Percentiles rank a stretch among this genome's conserved stretches.
Evolutionary conservation across 768 basidiomycete genomes (phyloP).

Genomic region (Polyporus arcularius): DNA sequence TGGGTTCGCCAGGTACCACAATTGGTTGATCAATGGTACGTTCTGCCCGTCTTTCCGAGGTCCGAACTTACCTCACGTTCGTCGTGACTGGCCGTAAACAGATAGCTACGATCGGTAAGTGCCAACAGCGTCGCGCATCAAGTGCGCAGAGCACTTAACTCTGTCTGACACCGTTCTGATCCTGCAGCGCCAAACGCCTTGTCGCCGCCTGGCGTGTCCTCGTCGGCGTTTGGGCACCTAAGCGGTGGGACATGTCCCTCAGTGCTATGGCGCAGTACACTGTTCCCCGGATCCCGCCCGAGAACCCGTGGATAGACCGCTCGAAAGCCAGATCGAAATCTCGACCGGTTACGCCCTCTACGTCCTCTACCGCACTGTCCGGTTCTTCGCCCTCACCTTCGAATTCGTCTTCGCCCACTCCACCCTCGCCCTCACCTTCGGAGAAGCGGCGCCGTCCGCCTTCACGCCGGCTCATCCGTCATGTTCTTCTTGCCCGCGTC

Average conservation of each 20-base stretch:
- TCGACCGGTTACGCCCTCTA: slow-evolving; percentile 21
- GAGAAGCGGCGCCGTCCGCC: slow-evolving; percentile 52
- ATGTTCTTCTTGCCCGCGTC: slow-evolving; percentile 84
- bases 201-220: slow-evolving; percentile 96
- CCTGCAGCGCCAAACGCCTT: slow-evolving; percentile 76
- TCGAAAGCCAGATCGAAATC: slow-evolving; percentile 32
- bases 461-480: slow-evolving; percentile 82
- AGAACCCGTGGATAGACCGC: slow-evolving; percentile 71
- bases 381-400: slow-evolving; percentile 8
- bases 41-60: slow-evolving; percentile 20
- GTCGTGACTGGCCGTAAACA: slow-evolving; percentile 26
- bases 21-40: slow-evolving; percentile 80
- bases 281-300: slow-evolving; percentile 62
- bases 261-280: slow-evolving; percentile 75
- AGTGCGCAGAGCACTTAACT: neutral
- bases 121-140: neutral
- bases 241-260: slow-evolving; percentile 77
- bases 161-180: slow-evolving; percentile 9
- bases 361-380: slow-evolving; percentile 3
- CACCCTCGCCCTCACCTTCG: slow-evolving; percentile 19
- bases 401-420: slow-evolving; percentile 27
- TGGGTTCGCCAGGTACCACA: slow-evolving; percentile 84
- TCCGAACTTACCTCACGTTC: slow-evolving; percentile 1
- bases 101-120: slow-evolving; percentile 79
- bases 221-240: slow-evolving; percentile 91